These are phyloP conservation scores for Luzula sylvatica DNA, from an alignment of 176 grass and related monocot genomes.

Conservation along the genomic window DNA sequence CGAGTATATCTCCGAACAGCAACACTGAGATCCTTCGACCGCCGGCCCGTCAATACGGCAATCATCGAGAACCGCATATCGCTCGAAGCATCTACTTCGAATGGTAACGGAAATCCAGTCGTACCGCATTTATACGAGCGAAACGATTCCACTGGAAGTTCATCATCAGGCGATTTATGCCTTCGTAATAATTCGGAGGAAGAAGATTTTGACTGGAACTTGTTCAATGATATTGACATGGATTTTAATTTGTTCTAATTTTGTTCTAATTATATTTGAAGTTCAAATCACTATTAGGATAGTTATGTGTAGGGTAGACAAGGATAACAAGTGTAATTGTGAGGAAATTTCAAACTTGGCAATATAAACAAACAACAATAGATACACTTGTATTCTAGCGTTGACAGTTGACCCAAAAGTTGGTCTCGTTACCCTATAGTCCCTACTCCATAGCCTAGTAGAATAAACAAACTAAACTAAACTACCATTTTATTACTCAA, in stretches of 20 bases:
- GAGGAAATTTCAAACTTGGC: no score
- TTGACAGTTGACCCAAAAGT: no score
- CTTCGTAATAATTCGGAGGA: neutral
- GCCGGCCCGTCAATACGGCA: conserved; percentile 29
- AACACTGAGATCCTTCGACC: conserved; percentile 51
- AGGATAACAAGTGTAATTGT: no score
- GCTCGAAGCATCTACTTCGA: neutral
- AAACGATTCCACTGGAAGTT: neutral
- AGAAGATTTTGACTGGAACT: neutral
- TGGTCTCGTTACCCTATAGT: no score
- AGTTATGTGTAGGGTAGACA: no score
- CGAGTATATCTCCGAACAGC: conserved; percentile 51
- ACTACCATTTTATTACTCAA: no score
- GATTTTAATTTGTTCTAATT: conserved; percentile 14
- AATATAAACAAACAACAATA: no score
- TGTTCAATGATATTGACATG: conserved; percentile 11
- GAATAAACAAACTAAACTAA: no score
- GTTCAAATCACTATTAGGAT: neutral
- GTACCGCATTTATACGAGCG: neutral
- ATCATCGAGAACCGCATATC: neutral
- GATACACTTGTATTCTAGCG: no score
- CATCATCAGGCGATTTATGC: neutral
- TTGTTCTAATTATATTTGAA: neutral
- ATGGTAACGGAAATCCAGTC: neutral
- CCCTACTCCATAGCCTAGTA: no score